Conservation (phyloP, 768 basidiomycete species). For the Coprinellus micaceus region DNA sequence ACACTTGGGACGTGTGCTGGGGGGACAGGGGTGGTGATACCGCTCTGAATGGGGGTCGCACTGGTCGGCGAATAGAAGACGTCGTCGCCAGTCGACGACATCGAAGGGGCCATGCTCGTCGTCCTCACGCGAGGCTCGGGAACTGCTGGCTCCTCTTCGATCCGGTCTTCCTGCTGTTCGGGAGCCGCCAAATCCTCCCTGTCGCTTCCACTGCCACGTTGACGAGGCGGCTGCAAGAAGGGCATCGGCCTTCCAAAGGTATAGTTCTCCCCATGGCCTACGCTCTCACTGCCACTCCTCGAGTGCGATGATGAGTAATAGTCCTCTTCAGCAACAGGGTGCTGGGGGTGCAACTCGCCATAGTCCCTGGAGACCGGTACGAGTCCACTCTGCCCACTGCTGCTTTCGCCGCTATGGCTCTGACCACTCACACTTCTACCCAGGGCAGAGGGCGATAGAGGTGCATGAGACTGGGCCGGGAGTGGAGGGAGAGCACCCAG, state of each 20-base stretch:
- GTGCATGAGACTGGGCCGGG: too few species aligned
- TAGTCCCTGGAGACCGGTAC: neutral
- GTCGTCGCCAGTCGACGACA: neutral
- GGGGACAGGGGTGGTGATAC: slow-evolving; percentile 1
- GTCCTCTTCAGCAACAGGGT: slow-evolving; percentile 19
- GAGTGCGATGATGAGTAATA: slow-evolving; percentile 43
- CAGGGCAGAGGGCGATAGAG: neutral
- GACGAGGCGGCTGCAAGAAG: slow-evolving; percentile 33
- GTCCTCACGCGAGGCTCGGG: neutral
- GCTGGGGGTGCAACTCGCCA: neutral
- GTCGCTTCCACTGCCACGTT: slow-evolving; percentile 20
- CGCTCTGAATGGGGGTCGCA: slow-evolving; percentile 5
- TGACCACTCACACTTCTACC: slow-evolving; percentile 14
- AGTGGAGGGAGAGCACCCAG: too few species aligned
- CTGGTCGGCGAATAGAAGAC: neutral
- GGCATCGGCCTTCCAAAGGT: slow-evolving; percentile 67
- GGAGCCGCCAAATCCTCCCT: slow-evolving; percentile 3
- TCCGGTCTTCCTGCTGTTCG: neutral
- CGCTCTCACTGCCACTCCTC: slow-evolving; percentile 48
- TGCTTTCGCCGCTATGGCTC: slow-evolving; percentile 16
- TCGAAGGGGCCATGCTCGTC: neutral
- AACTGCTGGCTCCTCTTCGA: neutral
- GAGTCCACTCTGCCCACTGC: slow-evolving; percentile 9
- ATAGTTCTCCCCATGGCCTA: slow-evolving; percentile 54
- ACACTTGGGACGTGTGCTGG: neutral